These are phyloP conservation scores for Apostasia shenzhenica DNA, from an alignment of 106 monocot genomes.

Conservation along the genomic window DNA sequence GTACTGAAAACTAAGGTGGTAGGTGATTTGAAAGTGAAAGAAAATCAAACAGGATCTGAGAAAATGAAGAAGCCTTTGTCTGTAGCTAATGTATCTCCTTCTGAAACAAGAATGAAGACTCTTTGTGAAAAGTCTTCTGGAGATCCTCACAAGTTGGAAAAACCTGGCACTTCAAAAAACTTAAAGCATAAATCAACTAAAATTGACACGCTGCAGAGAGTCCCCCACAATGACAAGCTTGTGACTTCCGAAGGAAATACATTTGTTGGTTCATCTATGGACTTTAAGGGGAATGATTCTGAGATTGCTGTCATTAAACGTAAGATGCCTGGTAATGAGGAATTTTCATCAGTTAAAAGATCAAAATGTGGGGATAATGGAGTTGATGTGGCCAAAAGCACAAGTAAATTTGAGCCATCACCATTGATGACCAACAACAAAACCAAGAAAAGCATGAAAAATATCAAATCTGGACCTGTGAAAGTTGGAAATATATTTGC, in stretches of 20 bases:
- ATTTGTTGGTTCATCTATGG: slow-evolving; percentile 17
- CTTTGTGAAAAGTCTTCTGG: neutral
- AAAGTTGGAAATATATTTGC: slow-evolving; percentile 17
- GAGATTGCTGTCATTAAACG: slow-evolving; percentile 27
- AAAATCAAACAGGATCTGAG: slow-evolving; percentile 10
- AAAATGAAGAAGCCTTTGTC: slow-evolving; percentile 10
- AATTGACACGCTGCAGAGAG: slow-evolving; percentile 9
- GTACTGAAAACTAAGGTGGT: slow-evolving; percentile 17
- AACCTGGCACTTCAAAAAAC: slow-evolving; percentile 17
- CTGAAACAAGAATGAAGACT: neutral
- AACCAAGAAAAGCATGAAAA: slow-evolving; percentile 16
- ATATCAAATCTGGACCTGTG: slow-evolving; percentile 11
- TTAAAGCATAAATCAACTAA: slow-evolving; percentile 22
- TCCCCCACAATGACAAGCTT: slow-evolving; percentile 10
- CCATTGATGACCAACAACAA: slow-evolving; percentile 17
- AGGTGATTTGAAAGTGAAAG: slow-evolving; percentile 11
- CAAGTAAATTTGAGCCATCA: slow-evolving; percentile 11
- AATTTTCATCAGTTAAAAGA: slow-evolving; percentile 40
- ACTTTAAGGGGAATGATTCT: slow-evolving; percentile 7
- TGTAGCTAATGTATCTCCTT: neutral
- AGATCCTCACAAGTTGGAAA: slow-evolving; percentile 17
- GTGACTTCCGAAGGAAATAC: slow-evolving; percentile 3
- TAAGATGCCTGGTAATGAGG: slow-evolving; percentile 22
- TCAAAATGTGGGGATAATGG: slow-evolving; percentile 25
- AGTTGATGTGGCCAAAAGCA: slow-evolving; percentile 15